Percentiles rank a stretch among this genome's conserved stretches.
Conservation (phyloP, 805 yeast species). For the Yamadazyma akitaensis region DNA sequence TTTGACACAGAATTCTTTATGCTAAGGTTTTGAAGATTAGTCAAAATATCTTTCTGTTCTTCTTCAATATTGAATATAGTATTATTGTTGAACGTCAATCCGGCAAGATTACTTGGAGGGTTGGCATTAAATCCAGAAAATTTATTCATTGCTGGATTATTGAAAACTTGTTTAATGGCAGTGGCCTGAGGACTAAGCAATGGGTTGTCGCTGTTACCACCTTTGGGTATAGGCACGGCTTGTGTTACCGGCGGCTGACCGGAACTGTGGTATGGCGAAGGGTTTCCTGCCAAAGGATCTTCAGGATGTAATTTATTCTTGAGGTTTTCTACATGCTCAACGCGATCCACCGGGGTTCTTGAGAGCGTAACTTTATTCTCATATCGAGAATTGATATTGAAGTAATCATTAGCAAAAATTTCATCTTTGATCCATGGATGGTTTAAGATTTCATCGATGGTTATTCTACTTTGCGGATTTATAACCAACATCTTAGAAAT, state of each 20-base stretch:
- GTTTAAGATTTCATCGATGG: constrained; percentile 59
- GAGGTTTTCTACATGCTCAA: constrained; percentile 15
- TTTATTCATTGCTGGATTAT: constrained; percentile 41
- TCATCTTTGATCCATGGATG: constrained; percentile 64
- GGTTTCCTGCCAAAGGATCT: constrained; percentile 14
- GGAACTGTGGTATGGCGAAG: constrained; percentile 13
- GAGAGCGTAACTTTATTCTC: constrained; percentile 8
- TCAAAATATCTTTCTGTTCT: constrained; percentile 20
- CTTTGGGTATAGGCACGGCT: constrained; percentile 8
- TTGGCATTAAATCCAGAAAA: constrained; percentile 12
- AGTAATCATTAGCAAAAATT: constrained; percentile 12
- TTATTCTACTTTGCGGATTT: constrained; percentile 64
- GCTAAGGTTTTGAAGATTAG: constrained; percentile 19
- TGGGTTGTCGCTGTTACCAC: constrained; percentile 8
- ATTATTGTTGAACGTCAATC: constrained; percentile 26
- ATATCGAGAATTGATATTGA: constrained; percentile 14
- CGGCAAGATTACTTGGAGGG: background rate
- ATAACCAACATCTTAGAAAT: constrained; percentile 65
- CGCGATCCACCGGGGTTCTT: constrained; percentile 7
- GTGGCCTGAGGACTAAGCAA: constrained; percentile 33
- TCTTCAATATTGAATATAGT: constrained; percentile 24
- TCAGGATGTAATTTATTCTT: constrained; percentile 10
- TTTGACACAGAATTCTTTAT: constrained; percentile 10
- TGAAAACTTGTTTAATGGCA: constrained; percentile 42
- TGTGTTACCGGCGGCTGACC: background rate